phyloP scores from a whole-genome alignment of 2,329 filamentous ascomycete genomes.

The Cercospora berteroae region DNA sequence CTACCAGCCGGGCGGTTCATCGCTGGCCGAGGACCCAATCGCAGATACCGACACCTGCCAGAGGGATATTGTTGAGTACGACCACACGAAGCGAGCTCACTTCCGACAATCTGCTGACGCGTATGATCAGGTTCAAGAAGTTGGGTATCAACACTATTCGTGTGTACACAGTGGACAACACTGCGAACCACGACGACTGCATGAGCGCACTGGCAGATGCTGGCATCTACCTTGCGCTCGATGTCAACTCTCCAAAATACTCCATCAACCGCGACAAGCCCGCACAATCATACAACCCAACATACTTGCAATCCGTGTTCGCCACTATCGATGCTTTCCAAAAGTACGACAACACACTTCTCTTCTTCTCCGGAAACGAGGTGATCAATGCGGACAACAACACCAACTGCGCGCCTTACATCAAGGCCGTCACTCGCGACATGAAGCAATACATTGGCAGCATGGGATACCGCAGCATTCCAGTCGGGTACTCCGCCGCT shows the following conservation, averaged over 20 bases:
- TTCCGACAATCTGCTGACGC: background rate
- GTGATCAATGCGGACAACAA: conserved; percentile 62
- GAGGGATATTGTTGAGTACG: conserved; percentile 67
- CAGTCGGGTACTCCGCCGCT: conserved; percentile 79
- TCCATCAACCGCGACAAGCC: conserved; percentile 77
- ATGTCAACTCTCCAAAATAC: conserved; percentile 89
- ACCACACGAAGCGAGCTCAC: background rate
- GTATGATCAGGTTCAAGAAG: conserved; percentile 62
- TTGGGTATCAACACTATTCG: conserved; percentile 88
- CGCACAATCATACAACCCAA: conserved; percentile 77
- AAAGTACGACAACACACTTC: conserved; percentile 80
- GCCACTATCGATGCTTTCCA: conserved; percentile 82
- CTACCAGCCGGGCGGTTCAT: conserved; percentile 56
- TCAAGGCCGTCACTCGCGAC: conserved; percentile 71
- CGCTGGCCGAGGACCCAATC: conserved; percentile 68
- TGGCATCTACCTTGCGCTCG: conserved; percentile 87
- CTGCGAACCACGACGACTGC: conserved; percentile 74
- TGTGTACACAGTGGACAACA: conserved; percentile 91
- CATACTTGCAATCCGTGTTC: conserved; percentile 82
- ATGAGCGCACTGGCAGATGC: conserved; percentile 78
- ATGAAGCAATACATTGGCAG: conserved; percentile 78
- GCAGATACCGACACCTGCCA: conserved; percentile 68
- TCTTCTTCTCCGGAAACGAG: conserved; percentile 80
- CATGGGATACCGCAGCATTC: conserved; percentile 65
- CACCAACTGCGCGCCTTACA: conserved; percentile 66